Percentiles rank a stretch among this genome's conserved stretches.
These are phyloP conservation scores for Rosellinia necatrix DNA, from an alignment of 2,329 filamentous ascomycete species.

Conservation along the genomic window DNA sequence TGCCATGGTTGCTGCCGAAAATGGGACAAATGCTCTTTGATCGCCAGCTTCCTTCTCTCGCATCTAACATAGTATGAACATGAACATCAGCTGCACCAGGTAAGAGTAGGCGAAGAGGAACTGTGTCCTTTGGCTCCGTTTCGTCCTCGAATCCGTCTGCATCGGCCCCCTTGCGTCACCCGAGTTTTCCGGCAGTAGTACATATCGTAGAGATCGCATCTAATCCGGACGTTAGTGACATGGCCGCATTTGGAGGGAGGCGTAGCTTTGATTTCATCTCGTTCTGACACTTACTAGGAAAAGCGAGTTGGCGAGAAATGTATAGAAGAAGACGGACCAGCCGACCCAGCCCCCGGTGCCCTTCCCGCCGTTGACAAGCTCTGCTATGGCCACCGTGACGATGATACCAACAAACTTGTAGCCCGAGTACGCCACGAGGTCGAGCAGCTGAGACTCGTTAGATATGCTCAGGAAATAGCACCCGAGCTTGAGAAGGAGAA, in stretches of 20 bases:
- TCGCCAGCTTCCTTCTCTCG: constrained; percentile 33
- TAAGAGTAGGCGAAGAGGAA: constrained; percentile 96
- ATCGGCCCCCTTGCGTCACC: constrained; percentile 67
- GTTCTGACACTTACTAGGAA: constrained; percentile 72
- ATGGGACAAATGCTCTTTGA: neutral
- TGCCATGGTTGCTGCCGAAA: neutral
- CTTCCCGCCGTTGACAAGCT: constrained; percentile 75
- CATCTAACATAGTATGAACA: constrained; percentile 70
- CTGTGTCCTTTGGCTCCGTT: constrained; percentile 85
- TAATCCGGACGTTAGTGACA: constrained; percentile 43
- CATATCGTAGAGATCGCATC: constrained; percentile 95
- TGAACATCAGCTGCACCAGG: constrained; percentile 89
- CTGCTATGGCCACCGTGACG: constrained; percentile 78
- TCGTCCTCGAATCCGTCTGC: constrained; percentile 76
- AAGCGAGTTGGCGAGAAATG: constrained; percentile 90
- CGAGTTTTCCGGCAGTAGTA: constrained; percentile 83
- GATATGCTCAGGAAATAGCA: constrained; percentile 94
- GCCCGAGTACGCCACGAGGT: constrained; percentile 92
- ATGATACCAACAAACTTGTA: constrained; percentile 99
- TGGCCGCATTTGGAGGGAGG: neutral
- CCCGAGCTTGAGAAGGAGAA: constrained; percentile 86
- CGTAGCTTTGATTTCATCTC: neutral
- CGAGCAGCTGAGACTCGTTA: constrained; percentile 90
- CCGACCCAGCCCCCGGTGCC: constrained; percentile 87
- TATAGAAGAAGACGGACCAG: constrained; percentile 89